Conservation (phyloP, 148 eudicot genomes). For the Rheum nobile region DNA sequence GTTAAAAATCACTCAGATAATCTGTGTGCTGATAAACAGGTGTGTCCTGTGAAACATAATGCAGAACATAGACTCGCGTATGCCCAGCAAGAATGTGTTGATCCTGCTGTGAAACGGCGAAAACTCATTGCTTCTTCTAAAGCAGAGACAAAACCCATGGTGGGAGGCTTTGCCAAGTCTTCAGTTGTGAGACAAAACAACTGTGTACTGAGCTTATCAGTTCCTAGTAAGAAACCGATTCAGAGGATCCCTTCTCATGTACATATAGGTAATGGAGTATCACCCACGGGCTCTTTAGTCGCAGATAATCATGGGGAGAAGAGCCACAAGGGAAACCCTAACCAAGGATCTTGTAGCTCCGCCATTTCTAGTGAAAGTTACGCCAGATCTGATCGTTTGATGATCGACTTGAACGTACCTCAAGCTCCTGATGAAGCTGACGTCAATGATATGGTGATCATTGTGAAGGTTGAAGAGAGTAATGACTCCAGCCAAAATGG, state of each 20-base stretch:
- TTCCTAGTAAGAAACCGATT: not conserved
- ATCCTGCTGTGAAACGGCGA: slow-evolving; percentile 7
- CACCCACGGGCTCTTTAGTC: not conserved
- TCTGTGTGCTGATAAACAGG: not conserved
- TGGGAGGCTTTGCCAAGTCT: no score
- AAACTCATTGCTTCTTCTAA: slow-evolving; percentile 10
- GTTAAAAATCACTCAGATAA: not conserved
- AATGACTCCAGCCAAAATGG: not conserved
- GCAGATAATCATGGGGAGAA: not conserved
- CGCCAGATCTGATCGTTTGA: slow-evolving; percentile 8
- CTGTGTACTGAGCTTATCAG: slow-evolving; percentile 1
- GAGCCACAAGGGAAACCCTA: not conserved
- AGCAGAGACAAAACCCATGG: not conserved
- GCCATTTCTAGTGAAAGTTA: not conserved
- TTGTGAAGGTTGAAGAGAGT: not conserved
- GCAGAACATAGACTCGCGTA: not conserved
- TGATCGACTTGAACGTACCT: slow-evolving; percentile 20
- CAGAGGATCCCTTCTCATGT: not conserved
- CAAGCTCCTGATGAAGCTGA: not conserved
- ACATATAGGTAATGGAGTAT: not conserved
- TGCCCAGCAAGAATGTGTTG: not conserved
- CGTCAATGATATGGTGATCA: not conserved
- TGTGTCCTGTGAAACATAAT: not conserved
- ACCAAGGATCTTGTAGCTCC: not conserved
- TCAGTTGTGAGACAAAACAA: not conserved